Evolutionary conservation across 2,329 filamentous ascomycete genomes (phyloP).

Genomic region (Orbilia quercus): DNA sequence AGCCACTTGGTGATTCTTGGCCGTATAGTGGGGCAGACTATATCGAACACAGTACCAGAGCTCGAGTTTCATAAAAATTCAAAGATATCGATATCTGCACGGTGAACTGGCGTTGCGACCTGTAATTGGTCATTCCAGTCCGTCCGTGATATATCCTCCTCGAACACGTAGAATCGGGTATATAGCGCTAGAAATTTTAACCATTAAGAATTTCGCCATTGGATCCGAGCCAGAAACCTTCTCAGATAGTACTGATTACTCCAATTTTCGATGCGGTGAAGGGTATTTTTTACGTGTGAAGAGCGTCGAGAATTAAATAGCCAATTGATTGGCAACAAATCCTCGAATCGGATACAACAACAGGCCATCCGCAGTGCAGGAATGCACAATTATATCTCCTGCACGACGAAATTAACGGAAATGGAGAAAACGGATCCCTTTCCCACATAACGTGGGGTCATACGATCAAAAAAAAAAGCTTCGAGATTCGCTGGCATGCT

Average conservation of each 20-base stretch:
- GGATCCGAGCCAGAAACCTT: background rate
- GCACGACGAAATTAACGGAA: background rate
- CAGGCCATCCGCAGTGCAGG: background rate
- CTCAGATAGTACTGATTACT: too few relatives aligned
- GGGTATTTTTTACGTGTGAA: slow-evolving; percentile 2
- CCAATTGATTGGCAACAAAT: background rate
- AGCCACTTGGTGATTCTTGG: too few relatives aligned
- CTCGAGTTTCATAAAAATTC: too few relatives aligned
- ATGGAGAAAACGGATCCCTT: background rate
- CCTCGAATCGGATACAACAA: slow-evolving; percentile 7
- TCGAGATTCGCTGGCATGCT: slow-evolving; percentile 9
- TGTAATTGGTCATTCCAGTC: background rate
- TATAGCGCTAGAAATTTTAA: background rate
- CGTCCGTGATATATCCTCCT: slow-evolving; percentile 4
- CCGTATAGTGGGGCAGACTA: too few relatives aligned
- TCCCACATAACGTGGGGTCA: background rate
- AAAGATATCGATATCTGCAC: slow-evolving; percentile 16
- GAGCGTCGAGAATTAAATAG: background rate
- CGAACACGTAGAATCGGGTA: slow-evolving; percentile 7
- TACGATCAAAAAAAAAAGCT: background rate
- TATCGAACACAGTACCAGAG: too few relatives aligned
- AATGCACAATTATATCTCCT: background rate
- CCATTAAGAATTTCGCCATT: background rate
- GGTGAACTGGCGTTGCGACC: slow-evolving; percentile 19
- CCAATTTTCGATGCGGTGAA: background rate